Percentiles rank a stretch among this genome's conserved stretches.
These are phyloP conservation scores for Herpetomonas samuelpessoai DNA, from an alignment of 208 protist genomes.

Conservation along the genomic window DNA sequence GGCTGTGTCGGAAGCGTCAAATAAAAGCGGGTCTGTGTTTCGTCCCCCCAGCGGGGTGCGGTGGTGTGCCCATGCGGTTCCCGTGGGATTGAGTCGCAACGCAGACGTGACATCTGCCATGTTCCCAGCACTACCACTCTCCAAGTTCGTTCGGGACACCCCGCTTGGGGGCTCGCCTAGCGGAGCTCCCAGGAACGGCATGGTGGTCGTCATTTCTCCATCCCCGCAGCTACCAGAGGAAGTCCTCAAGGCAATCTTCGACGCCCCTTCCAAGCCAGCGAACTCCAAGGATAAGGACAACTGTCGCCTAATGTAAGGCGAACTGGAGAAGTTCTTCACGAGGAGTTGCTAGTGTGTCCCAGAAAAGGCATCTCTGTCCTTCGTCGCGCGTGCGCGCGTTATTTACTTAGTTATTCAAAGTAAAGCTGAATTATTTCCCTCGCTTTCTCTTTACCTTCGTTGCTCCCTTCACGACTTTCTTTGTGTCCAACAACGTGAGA, in stretches of 20 bases:
- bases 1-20: slow-evolving; percentile 47
- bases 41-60: slow-evolving; percentile 6
- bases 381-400: too few species aligned
- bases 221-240: slow-evolving; percentile 5
- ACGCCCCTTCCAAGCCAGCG: neutral
- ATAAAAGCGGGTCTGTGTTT: slow-evolving; percentile 18
- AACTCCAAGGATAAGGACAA: neutral
- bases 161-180: slow-evolving; percentile 10
- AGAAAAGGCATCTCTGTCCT: too few species aligned
- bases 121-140: slow-evolving; percentile 45
- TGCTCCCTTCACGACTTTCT: too few species aligned
- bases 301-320: neutral
- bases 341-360: too few species aligned
- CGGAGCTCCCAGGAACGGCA: neutral
- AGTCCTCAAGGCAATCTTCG: slow-evolving; percentile 1
- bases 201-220: slow-evolving; percentile 4
- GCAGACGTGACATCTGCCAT: slow-evolving; percentile 19
- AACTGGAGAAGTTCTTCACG: too few species aligned
- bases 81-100: slow-evolving; percentile 24
- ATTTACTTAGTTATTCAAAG: too few species aligned
- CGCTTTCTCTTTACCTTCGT: too few species aligned
- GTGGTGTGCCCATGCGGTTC: slow-evolving; percentile 52
- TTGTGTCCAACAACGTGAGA: too few species aligned
- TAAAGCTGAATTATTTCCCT: too few species aligned
- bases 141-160: slow-evolving; percentile 38